Evolutionary conservation across 331 rosid species (phyloP).

Genomic region (Malus hybrid): DNA sequence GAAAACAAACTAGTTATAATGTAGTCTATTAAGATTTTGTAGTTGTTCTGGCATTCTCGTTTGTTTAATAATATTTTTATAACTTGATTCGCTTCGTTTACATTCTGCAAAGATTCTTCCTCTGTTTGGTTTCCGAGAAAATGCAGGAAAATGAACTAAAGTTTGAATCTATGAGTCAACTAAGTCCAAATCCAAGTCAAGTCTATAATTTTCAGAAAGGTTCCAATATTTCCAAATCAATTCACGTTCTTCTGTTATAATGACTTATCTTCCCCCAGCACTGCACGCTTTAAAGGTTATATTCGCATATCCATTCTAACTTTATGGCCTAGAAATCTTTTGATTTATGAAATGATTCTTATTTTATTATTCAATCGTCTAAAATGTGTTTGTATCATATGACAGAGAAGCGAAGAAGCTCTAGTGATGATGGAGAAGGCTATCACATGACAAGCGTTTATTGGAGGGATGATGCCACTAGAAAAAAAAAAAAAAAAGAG

Average conservation of each 20-base stretch:
- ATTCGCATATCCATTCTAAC: slow-evolving; percentile 12
- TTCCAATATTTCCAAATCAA: neutral
- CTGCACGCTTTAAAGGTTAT: slow-evolving; percentile 78
- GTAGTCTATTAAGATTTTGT: too few species aligned
- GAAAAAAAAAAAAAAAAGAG: too few species aligned
- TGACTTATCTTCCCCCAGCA: slow-evolving; percentile 64
- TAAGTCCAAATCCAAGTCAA: neutral
- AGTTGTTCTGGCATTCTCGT: too few species aligned
- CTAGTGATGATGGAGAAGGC: too few species aligned
- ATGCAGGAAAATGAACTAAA: neutral
- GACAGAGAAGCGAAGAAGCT: too few species aligned
- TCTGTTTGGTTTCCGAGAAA: neutral
- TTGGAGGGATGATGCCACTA: too few species aligned
- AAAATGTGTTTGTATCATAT: neutral
- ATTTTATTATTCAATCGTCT: slow-evolving; percentile 5
- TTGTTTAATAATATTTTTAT: too few species aligned
- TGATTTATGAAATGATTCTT: neutral
- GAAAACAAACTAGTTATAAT: too few species aligned
- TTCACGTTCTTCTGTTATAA: too few species aligned
- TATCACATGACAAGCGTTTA: too few species aligned
- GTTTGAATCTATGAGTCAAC: neutral
- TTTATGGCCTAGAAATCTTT: slow-evolving; percentile 2
- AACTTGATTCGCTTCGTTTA: too few species aligned
- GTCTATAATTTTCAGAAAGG: neutral
- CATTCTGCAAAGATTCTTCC: too few species aligned